These are phyloP conservation scores for Fusarium sambucinum DNA, from an alignment of 2,329 filamentous ascomycete species.

Conservation along the genomic window DNA sequence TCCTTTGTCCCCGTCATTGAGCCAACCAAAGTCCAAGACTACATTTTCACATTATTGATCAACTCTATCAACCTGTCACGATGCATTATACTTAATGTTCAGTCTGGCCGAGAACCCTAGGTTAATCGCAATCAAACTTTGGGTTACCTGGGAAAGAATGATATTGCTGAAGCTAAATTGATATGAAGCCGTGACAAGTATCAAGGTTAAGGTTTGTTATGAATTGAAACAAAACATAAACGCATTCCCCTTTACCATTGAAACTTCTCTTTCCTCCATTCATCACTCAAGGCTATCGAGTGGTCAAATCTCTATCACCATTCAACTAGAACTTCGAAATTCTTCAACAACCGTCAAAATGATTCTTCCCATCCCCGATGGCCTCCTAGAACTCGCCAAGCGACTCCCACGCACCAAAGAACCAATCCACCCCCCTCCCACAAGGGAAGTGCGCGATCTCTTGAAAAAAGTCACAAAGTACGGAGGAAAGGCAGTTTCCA, in stretches of 20 bases:
- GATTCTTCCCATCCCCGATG: neutral
- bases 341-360: neutral
- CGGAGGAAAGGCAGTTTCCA: neutral
- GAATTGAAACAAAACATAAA: neutral
- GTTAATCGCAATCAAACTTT: neutral
- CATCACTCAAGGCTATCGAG: neutral
- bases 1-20: neutral
- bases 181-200: neutral
- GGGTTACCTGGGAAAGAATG: neutral
- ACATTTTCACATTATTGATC: neutral
- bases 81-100: neutral
- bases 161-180: neutral
- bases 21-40: neutral
- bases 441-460: neutral
- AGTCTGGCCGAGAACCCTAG: neutral
- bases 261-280: neutral
- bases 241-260: too few relatives aligned
- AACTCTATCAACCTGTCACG: neutral
- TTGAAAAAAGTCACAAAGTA: neutral
- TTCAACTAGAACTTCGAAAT: neutral
- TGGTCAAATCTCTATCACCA: neutral
- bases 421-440: neutral
- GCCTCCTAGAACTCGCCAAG: neutral
- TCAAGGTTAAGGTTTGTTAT: neutral
- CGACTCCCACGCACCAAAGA: neutral